Base-by-base conservation (phyloP, 805 yeast genomes). In the Lipomyces japonicus region DNA sequence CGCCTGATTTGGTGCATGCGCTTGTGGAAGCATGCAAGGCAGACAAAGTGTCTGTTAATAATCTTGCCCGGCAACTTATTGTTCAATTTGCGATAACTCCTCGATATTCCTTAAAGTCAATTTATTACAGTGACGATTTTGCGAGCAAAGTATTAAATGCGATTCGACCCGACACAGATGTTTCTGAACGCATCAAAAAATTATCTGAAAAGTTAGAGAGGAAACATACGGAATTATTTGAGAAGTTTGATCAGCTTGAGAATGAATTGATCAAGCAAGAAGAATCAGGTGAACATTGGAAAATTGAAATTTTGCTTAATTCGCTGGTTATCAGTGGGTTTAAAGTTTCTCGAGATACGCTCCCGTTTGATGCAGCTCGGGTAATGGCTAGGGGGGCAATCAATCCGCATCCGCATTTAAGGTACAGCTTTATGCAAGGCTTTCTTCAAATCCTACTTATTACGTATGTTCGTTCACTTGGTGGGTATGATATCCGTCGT, bases 361-460 rank as follows among this genome's bases (percentile, higher is more conserved):
- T 37, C 4, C 24, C 50, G 12, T 43, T 44, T 3, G 47, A 55
- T 4, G 16, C 55, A 5, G 53, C 45, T 12, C 35, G 16, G 7
- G 14, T 46, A 4, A 21, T 44, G 16, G 25, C 59, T 19, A 45
- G 51, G 5, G 67, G 65, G 3, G 52, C 55, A 41, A 61, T 65
- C 19, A 49, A 57, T 44, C 51, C 78, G 21, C 95, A 87, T 64
- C 95, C 96, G 0, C 67, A 75, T 1, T 68, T 86, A 39, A 72
- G 86, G 1, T 74, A 80, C 48, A 64, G 79, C 32, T 81, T 85
- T 18, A 67, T 82, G 51, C 78, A 77, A 44, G 83, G 88, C 18
- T 63, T 84, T 26, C 71, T 82, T 1, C 73, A 76, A n/a, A 56
- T 82, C 3, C 62, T 80, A 22, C 71, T 71, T 49, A 76, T 78